Base-by-base conservation (phyloP, 257 asterid species). In the Penstemon newberryi region DNA sequence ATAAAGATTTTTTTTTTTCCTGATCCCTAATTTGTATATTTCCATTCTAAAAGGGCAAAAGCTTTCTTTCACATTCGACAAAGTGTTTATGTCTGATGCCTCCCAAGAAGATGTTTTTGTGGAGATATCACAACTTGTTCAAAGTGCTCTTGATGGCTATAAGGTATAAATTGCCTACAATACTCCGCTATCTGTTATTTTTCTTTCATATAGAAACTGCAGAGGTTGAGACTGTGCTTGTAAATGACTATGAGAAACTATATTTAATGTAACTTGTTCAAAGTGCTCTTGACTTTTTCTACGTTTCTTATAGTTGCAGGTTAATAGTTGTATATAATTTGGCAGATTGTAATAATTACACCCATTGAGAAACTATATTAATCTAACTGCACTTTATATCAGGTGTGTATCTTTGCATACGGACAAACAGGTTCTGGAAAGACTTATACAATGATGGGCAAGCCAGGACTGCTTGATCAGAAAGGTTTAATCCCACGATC, bases 391-490 rank as follows among this genome's bases (percentile, higher is more conserved):
- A 38, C 40, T 65, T 45, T 60, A 25, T 66, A 39, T 63, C 84
- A 94, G 99, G 99, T 94, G 33, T 91, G 97, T 57, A 95, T 91
- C 45, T 95, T 95, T 82, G 99, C 99, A 7, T 95, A 95, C 36
- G 99, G 98, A 61, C 99, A 95, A 78, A 91, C 99, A 38, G 98
- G 99, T 57, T 94, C 98, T 15, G 99, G 98, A 18, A 94, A 94
- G 81, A 94, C 99, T 0, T 80, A 87, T 63, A 95, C 99, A 9
- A 95, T 95, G 99, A 95, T 95, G 99, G 98, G 99, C 6, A 89
- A 82, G 65, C 89, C 96, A 9, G 89, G 87, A 57, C 69, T 54
- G 47, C 64, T 69, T 7, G 92, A 89, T 66, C 90, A 86, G 73
- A 89, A 91, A 77, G 98, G 99, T 56, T 68, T 95, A 75, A 95